phyloP scores from a whole-genome alignment of 1,139 yeast species.

The Nadsonia commutata region DNA sequence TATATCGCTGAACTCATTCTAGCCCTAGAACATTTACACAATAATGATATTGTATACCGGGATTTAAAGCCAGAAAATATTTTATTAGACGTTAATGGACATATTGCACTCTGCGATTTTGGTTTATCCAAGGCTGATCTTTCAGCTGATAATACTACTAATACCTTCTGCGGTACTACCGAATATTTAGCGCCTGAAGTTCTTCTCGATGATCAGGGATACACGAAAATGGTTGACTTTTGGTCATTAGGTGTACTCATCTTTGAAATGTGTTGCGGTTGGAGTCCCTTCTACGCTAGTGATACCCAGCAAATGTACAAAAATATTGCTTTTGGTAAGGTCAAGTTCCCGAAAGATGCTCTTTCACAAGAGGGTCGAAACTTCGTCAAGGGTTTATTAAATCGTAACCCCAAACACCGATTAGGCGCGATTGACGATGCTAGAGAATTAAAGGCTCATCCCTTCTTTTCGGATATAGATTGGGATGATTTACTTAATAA shows the following conservation, averaged over 20 bases:
- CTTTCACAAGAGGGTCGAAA: conserved; percentile 83
- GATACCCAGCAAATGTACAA: conserved; percentile 97
- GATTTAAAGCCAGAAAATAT: conserved; percentile 94
- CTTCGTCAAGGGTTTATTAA: conserved; percentile 84
- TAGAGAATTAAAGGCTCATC: conserved; percentile 76
- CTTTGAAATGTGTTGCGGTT: conserved; percentile 96
- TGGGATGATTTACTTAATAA: conserved; percentile 70
- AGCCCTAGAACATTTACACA: conserved; percentile 85
- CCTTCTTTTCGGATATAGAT: conserved; percentile 79
- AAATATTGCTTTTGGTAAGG: conserved; percentile 95
- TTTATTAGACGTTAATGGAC: conserved; percentile 88
- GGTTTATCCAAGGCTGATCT: conserved; percentile 90
- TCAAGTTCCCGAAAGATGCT: conserved; percentile 89
- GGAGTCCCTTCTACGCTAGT: conserved; percentile 98
- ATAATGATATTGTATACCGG: conserved; percentile 84
- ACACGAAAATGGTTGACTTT: conserved; percentile 91
- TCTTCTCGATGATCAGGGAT: conserved; percentile 82
- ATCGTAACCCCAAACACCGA: conserved; percentile 90
- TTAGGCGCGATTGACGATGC: conserved; percentile 88
- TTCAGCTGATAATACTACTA: conserved; percentile 78
- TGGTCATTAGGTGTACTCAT: conserved; percentile 93
- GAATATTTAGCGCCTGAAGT: conserved; percentile 95
- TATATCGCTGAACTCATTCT: conserved; percentile 89
- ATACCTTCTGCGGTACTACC: conserved; percentile 95
- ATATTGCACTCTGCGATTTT: conserved; percentile 90